Evolutionary conservation across 805 yeast genomes (phyloP), one percentile per base, ranked within the genome.

Genomic region (Candida easanensis): DNA sequence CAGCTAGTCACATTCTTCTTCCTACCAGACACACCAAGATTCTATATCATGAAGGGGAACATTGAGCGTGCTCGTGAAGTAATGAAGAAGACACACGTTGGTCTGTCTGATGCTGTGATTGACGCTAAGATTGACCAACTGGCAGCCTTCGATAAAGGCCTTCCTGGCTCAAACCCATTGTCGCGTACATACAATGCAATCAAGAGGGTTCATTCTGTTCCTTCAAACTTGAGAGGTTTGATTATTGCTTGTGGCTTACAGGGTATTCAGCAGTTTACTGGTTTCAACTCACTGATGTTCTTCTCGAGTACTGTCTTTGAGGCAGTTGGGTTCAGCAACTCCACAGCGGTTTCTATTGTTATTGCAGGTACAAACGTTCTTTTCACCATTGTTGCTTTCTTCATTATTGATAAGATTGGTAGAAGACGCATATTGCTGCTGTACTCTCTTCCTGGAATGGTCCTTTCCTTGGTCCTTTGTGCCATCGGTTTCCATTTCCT

Each of bases 1-100:
- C 97, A 91, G 68, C 76, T 86, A 61, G 69, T 71, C 16, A 73
- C 88, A 38, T 89, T 91, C 60, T 63, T 80, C 56, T 89, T 87
- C 68, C 75, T 91, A 65, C 97, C 98, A 6, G 98, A 91, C 59
- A 88, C 97, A 13, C 98, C 98, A 45, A 78, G 98, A 61, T 90
- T 68, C 61, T 80, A 90, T 55, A 80, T 90, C 33, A 79, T 84
- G 71, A 76, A 79, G 49, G 84, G 84, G 41, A 68, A 77, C 38
- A 51, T 70, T 16, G 87, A 79, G 2, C 70, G 68, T 48, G 97
- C 97, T 15, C 74, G 73, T 36, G 58, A 64, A 9, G 95, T 88
- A 4, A 65, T 90, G 34, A 62, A 68, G 23, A 79, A 66, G 61
- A 79, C 83, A 26, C 84, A 90, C 61, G 62, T 66, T 17, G 73